These are phyloP conservation scores for Paecilomyces fulvus DNA, from an alignment of 2,329 filamentous ascomycete species.

Conservation along the genomic window DNA sequence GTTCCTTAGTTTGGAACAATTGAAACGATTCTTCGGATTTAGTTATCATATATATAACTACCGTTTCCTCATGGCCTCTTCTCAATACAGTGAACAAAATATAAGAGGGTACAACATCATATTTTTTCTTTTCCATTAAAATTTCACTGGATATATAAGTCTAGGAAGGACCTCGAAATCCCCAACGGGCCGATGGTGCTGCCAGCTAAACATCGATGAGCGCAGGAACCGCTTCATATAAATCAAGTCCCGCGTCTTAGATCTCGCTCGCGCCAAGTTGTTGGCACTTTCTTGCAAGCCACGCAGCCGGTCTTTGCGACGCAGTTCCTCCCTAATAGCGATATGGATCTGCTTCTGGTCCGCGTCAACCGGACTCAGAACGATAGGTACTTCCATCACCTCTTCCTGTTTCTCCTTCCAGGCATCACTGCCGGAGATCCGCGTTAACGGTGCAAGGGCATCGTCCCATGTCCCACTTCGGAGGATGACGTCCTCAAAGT, in stretches of 20 bases:
- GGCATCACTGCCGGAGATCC: constrained; percentile 26
- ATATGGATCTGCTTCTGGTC: constrained; percentile 14
- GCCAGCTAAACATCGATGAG: constrained; percentile 17
- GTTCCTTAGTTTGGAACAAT: not conserved
- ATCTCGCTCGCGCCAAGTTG: constrained; percentile 9
- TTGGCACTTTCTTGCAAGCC: constrained; percentile 10
- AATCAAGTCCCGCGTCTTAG: constrained; percentile 17
- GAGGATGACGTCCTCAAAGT: constrained; percentile 68
- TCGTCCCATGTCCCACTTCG: constrained; percentile 71
- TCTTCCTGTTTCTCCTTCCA: constrained; percentile 30
- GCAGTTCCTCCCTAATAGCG: constrained; percentile 17
- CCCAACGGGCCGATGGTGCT: constrained; percentile 4
- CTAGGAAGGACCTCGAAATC: not conserved
- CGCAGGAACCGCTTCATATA: constrained; percentile 23
- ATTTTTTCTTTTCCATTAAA: not conserved
- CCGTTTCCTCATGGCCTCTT: not conserved
- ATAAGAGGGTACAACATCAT: not conserved
- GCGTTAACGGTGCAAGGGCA: constrained; percentile 62
- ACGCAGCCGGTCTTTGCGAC: constrained; percentile 6
- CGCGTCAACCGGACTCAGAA: constrained; percentile 23
- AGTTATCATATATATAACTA: not conserved
- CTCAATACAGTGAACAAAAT: not conserved
- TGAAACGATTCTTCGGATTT: too few relatives aligned
- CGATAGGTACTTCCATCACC: constrained; percentile 31
- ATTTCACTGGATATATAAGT: not conserved